phyloP scores from a whole-genome alignment of 106 monocot genomes.

The Xerophyta viscosa region DNA sequence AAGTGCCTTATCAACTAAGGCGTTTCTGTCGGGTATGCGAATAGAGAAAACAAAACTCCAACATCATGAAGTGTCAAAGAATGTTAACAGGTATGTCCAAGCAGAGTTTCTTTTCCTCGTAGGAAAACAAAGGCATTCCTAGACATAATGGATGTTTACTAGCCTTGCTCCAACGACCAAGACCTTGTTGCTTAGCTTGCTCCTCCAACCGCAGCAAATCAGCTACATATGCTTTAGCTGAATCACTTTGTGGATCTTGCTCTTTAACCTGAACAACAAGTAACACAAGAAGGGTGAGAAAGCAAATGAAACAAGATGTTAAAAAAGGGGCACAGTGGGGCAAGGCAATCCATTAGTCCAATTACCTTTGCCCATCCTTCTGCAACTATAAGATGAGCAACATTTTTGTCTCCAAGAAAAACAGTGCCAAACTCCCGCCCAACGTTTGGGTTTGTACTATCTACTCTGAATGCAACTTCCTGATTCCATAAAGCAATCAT shows the following conservation, averaged over 20 bases:
- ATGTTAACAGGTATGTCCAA: no score
- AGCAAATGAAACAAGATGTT: background rate
- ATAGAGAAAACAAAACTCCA: no score
- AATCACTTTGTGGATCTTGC: slow-evolving; percentile 65
- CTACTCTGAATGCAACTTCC: slow-evolving; percentile 92
- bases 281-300: background rate
- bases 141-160: slow-evolving; percentile 4
- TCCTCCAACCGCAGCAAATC: slow-evolving; percentile 55
- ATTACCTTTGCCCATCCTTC: slow-evolving; percentile 95
- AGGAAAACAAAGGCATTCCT: background rate
- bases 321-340: background rate
- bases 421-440: slow-evolving; percentile 94
- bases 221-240: slow-evolving; percentile 57
- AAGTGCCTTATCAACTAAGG: no score
- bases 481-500: no score
- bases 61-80: no score
- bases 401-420: slow-evolving; percentile 89
- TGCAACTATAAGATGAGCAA: slow-evolving; percentile 63
- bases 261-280: slow-evolving; percentile 64
- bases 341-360: background rate
- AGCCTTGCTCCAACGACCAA: slow-evolving; percentile 64
- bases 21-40: no score
- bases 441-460: slow-evolving; percentile 67
- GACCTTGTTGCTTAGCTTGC: slow-evolving; percentile 58
- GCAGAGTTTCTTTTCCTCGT: no score